Base-by-base conservation (phyloP, 345 rosid genomes). In the Gossypium rotundifolium region DNA sequence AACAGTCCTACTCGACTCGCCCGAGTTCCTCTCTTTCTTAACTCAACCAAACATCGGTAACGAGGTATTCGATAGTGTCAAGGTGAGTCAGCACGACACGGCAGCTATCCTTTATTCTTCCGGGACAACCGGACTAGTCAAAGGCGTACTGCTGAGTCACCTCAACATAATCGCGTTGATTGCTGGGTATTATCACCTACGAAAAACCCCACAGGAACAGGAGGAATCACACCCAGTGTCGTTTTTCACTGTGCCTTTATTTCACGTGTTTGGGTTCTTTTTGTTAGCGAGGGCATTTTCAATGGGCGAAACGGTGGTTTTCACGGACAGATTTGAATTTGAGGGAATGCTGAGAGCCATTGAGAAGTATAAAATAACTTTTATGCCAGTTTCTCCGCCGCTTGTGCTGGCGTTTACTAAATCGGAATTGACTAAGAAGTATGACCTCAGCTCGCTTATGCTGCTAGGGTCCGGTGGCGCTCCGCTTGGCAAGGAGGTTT, bases 381-480 rank as follows among this genome's bases (percentile, higher is more conserved):
- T 71, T 75, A 86, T 89, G 87, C 92, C 97, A 70, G 98, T 87
- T 9, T 86, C 98, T 7, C 98, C 97, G 42, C 95, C 97, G 55
- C 76, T 92, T 60, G 75, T 94, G 1, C 89, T 94, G 81, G 80
- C 90, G 70, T 73, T 94, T 55, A 75, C 79, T 45, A 94, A 89
- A 76, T 92, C 90, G 62, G 94, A 90, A 61, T 57, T 89, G 65
- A 85, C 94, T 16, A 79, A 72, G 2, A 88, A 84, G 79, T 90
- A 87, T 27, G 91, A 92, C 75, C 74, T 94, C 51, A 79, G 88
- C 72, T 94, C 97, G 25, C 83, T 94, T n/a, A 73, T 25, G 81
- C 2, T 70, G 29, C 77, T 94, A 8, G 91, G 87, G 2, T 75
- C 88, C 70, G 97, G 96, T 14, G 98, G 96, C 2, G 97, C 98